Base-by-base conservation (phyloP, 2,329 filamentous ascomycete species). In the Neopestalotiopsis sp. region DNA sequence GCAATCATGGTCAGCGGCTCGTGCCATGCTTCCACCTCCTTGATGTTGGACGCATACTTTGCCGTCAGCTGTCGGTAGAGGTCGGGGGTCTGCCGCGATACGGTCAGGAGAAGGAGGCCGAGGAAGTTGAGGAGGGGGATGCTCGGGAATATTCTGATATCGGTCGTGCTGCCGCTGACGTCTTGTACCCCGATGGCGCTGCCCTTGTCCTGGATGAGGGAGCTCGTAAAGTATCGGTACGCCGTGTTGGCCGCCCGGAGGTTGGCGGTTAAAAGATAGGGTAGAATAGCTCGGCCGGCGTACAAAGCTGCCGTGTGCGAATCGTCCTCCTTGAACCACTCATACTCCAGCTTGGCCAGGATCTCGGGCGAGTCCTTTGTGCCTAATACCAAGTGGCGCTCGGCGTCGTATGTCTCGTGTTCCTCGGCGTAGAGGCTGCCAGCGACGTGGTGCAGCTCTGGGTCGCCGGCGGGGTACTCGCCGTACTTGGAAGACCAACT, bases 61-160 rank as follows among this genome's bases (percentile, higher is more conserved):
- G 87, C 89, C 74, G 91, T 90, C 73, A 99, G 84, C 79, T 95
- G 92, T 76, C 90, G 90, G 84, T 93, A 99, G 63, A 97, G 83
- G 75, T 97, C 93, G n/a, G 86, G 85, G 53, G 83, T 87, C 20
- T 92, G 94, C 73, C 94, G 90, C 81, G 97, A 94, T 42, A 97
- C 88, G 20, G 94, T 92, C 66, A 98, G 85, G 65, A 98, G 83
- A 64, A 99, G 83, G 73, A 99, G 84, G 38, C 91, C 93, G 69
- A 98, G 87, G 82, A 98, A 98, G 83, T 99, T 99, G 76, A 99
- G 87, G 67, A 99, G 87, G n/a, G 96, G 96, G 71, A 99, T 84
- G 69, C 92, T 94, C 0, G 95, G 95, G 81, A 97, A 98, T 70
- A 98, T 88, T 71, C 92, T 91, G 59, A 93, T 82, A 71, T 97